phyloP scores from a whole-genome alignment of 2,329 filamentous ascomycete species.

The Monilinia vaccinii-corymbosi region DNA sequence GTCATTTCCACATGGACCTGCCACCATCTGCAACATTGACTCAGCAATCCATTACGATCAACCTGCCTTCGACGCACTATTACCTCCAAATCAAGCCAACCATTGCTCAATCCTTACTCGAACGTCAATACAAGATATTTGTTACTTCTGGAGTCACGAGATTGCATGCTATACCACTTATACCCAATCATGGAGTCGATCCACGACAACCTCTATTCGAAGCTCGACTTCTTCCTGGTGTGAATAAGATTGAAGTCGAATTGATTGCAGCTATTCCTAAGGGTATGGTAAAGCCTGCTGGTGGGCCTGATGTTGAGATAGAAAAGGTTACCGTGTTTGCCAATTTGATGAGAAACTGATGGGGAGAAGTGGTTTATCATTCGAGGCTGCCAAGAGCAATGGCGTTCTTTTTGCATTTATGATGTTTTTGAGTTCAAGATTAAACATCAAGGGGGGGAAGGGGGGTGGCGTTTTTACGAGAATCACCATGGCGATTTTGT shows the following conservation, averaged over 20 bases:
- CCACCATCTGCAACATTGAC: conserved; percentile 55
- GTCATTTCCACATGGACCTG: conserved; percentile 54
- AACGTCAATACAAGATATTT: conserved; percentile 68
- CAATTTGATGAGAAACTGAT: conserved; percentile 47
- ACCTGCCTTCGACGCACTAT: conserved; percentile 56
- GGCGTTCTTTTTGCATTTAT: not conserved
- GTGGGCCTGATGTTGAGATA: conserved; percentile 59
- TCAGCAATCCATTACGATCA: conserved; percentile 65
- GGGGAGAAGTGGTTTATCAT: not conserved
- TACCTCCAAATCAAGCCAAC: conserved; percentile 63
- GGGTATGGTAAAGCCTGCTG: conserved; percentile 43
- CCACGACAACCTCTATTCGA: conserved; percentile 64
- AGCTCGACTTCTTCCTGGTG: conserved; percentile 57
- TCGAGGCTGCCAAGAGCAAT: not conserved
- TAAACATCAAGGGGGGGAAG: not conserved
- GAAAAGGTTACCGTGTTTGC: conserved; percentile 72
- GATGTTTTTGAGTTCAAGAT: not conserved
- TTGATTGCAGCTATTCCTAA: conserved; percentile 61
- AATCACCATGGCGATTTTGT: not conserved
- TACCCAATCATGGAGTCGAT: conserved; percentile 45
- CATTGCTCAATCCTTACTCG: conserved; percentile 52
- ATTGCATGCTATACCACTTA: conserved; percentile 37
- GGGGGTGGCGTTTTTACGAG: too few species aligned
- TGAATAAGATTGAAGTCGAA: conserved; percentile 73
- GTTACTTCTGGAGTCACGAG: conserved; percentile 60